Base-by-base conservation (phyloP, 768 basidiomycete genomes). In the Suillus hirtellus region DNA sequence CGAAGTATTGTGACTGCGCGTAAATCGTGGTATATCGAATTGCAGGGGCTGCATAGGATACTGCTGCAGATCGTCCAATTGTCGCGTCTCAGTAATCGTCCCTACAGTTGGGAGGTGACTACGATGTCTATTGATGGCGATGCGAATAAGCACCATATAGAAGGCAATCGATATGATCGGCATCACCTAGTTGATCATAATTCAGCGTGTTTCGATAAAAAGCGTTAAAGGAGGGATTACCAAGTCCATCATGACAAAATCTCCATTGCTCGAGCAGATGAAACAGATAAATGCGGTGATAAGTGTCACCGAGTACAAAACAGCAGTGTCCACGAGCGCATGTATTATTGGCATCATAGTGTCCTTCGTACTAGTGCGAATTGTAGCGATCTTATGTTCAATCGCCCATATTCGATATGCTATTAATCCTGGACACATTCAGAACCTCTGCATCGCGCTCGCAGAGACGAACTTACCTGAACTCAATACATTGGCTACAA, bases 271-370 rank as follows among this genome's bases (percentile, higher is more conserved):
- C 10, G 17, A 19, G 17, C 9, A 3, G 9, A 52, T 0, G 31
- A 61, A 64, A 40, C 63, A 64, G 0, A 64, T 21, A 12, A 55
- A 42, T 9, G 8, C 9, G 50, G 50, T 19, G 27, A 64, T 10
- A 12, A 64, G 60, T 24, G 60, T 19, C 19, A 61, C 60, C 8
- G 63, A 64, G 34, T 64, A 55, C 60, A 64, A 34, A 27, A 54
- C 37, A 5, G 60, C 63, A 3, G 63, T 46, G 27, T 64, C 63
- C 17, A 54, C 14, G 2, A 64, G 58, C 17, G 60, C 59, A 9
- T 38, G 59, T 19, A 60, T 6, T 27, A 64, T 31, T 5, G 59
- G 63, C 34, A 60, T 37, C 24, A 42, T n/a, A n/a, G 7, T 19
- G 27, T 19, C 14, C 34, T 49, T 37, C 14, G 27, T 40, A n/a